phyloP scores from a whole-genome alignment of 139 green algal species.

The Volvox reticuliferus region DNA sequence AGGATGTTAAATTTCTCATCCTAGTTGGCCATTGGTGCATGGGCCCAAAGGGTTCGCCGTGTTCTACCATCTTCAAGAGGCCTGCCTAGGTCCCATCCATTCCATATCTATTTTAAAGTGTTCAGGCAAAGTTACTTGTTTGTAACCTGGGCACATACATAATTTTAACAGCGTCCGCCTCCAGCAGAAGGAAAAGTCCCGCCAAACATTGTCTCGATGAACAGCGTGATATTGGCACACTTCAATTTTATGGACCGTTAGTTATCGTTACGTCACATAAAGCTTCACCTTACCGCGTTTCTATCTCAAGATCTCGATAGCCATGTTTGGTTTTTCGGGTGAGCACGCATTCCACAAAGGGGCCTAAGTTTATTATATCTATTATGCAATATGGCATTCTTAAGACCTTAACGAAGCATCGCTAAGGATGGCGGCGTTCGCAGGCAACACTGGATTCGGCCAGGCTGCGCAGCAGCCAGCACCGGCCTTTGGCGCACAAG shows the following conservation, averaged over 20 bases:
- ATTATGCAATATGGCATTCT: neutral
- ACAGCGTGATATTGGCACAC: neutral
- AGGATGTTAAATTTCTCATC: neutral
- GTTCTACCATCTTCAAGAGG: neutral
- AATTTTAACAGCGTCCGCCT: too few species aligned
- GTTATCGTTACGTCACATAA: neutral
- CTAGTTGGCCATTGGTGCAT: neutral
- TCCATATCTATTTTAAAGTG: too few species aligned
- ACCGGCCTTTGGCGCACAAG: conserved; percentile 33
- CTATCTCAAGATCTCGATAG: neutral
- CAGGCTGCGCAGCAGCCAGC: conserved; percentile 39
- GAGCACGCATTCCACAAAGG: neutral
- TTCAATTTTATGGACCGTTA: neutral
- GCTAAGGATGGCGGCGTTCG: neutral
- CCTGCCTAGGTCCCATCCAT: too few species aligned
- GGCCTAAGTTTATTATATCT: neutral
- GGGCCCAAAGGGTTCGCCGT: neutral
- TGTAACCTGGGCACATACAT: too few species aligned
- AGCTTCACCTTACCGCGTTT: neutral
- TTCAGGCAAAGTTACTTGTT: too few species aligned
- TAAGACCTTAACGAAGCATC: neutral
- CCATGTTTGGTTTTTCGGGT: conserved; percentile 26
- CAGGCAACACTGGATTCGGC: conserved; percentile 18
- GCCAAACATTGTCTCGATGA: neutral
- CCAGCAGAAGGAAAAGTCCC: neutral